Evolutionary conservation across 176 grass and related monocot species (phyloP), one percentile per base, ranked within the genome.

Genomic region (Elaeis guineensis): DNA sequence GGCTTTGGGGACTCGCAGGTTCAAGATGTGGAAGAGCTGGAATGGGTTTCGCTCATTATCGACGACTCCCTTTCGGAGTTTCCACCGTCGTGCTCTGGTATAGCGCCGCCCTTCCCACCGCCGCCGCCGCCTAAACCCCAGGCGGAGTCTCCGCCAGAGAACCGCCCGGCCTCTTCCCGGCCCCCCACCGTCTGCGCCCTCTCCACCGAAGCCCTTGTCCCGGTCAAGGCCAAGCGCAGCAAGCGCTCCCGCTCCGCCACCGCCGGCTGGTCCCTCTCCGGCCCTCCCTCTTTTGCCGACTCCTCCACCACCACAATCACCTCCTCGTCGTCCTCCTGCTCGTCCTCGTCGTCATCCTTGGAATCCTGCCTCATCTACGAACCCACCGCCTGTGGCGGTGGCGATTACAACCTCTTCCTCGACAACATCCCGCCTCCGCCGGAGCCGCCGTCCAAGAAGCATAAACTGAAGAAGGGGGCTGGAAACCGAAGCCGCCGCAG

Each of bases 41-140:
- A 98, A 58, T 98, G 93, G 93, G 81, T 92, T 2, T 98, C 93
- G 0, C 67, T 78, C 18, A 83, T 98, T 61, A 98, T 91, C 73
- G 93, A 98, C 66, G 93, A 98, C 69, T 87, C 92, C 50, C 62
- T 85, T 5, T 89, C 73, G 17, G 93, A 98, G 76, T 54, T 89
- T 4, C 82, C 87, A 0, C 74, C 59, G 17, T 73, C 28, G 63
- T 76, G 35, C 62, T 24, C 50, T 49, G 50, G 53, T 49, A 49
- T 44, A 44, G 56, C 79, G 19, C 21, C 71, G 50, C 9, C 71
- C 17, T 62, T 71, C 0, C 44, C 58, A 3, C 74, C 77, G 1
- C 70, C 51, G 7, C 75, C 72, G 15, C 74, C 25, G 48, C 59
- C 50, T 18, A 6, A 54, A 12, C 2, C 17, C 24, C 22, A 7